Evolutionary conservation across 495 filamentous ascomycete genomes (phyloP).

Genomic region (Penicillium pulvis): DNA sequence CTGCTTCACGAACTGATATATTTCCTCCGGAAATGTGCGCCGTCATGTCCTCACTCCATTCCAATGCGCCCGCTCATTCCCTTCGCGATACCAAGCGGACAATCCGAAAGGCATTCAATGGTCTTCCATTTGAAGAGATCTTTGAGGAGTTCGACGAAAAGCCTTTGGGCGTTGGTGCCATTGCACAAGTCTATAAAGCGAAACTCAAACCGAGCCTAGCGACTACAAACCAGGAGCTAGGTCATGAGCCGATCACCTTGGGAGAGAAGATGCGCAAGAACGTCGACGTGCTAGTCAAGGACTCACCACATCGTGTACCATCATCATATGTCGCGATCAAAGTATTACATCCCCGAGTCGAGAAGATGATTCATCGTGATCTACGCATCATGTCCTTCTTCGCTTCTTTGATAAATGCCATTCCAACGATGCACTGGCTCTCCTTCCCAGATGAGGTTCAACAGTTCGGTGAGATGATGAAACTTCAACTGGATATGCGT

Average conservation of each 20-base stretch:
- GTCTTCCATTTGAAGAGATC: slow-evolving; percentile 80
- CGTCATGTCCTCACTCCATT: slow-evolving; percentile 94
- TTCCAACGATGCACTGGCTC: slow-evolving; percentile 97
- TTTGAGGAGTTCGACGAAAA: slow-evolving; percentile 95
- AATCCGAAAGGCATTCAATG: slow-evolving; percentile 78
- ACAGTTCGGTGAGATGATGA: slow-evolving; percentile 99
- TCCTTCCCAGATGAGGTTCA: slow-evolving; percentile 92
- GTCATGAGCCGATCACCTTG: slow-evolving; percentile 54
- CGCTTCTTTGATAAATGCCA: slow-evolving; percentile 76
- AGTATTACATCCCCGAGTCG: slow-evolving; percentile 90
- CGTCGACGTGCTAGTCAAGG: slow-evolving; percentile 84
- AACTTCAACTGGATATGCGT: slow-evolving; percentile 88
- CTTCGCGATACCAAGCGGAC: slow-evolving; percentile 77
- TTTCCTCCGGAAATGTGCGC: slow-evolving; percentile 93
- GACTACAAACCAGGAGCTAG: slow-evolving; percentile 55
- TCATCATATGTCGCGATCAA: slow-evolving; percentile 96
- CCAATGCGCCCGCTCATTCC: slow-evolving; percentile 89
- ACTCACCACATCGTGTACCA: slow-evolving; percentile 78
- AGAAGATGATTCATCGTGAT: slow-evolving; percentile 85
- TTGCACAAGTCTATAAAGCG: slow-evolving; percentile 97
- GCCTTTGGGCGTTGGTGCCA: slow-evolving; percentile 91
- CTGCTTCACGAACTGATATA: slow-evolving; percentile 93
- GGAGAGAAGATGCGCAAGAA: slow-evolving; percentile 72
- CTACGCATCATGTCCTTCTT: slow-evolving; percentile 94
- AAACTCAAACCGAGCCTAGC: slow-evolving; percentile 83